Base-by-base conservation (phyloP, 2,329 filamentous ascomycete species). In the Aureobasidium sp. region DNA sequence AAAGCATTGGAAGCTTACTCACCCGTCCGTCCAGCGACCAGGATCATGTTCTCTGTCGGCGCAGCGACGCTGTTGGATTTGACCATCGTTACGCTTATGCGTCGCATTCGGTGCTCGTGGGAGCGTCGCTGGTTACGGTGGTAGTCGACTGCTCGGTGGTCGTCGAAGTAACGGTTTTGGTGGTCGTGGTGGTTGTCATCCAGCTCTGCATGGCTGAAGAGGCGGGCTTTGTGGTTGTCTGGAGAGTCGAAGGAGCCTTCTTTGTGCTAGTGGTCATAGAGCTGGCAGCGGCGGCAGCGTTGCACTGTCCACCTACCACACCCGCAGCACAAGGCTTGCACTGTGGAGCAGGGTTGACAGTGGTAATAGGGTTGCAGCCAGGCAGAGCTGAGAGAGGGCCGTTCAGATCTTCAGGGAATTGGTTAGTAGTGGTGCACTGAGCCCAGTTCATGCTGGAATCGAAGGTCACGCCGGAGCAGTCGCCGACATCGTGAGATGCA, bases 401-500 rank as follows among this genome's bases (percentile, higher is more conserved):
- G 34, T 72, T 67, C 20, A 77, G 73, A 44, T 73, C 63, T 68
- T 84, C 80, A 55, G 39, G 53, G 62, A 41, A 55, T 22, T 15
- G 37, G 25, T 39, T 56, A 49, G 57, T 55, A 25, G 57, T 62
- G 15, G 64, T 60, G 39, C 63, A 55, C 8, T 62, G 62, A 55
- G 45, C 57, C 34, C 55, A 51, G 47, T 47, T 63, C 36, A 53
- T 63, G 7, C 48, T 48, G 5, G 62, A 61, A 61, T 66, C 73
- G 65, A 81, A 81, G 1, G 73, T 70, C 70, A 81, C 82, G 74
- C 79, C 78, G 5, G 81, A 79, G 76, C 86, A 90, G 65, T 80
- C 76, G 67, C 88, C 83, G 77, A 89, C 85, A 58, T 84, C 84
- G 5, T 69, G 64, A 61, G 80, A 65, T 89, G 84, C 67, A 87